A percentile compares a stretch with the other conserved stretches of the same genome.
These are phyloP conservation scores for Cubamyces lactineus DNA, from an alignment of 768 basidiomycete genomes.

Conservation along the genomic window DNA sequence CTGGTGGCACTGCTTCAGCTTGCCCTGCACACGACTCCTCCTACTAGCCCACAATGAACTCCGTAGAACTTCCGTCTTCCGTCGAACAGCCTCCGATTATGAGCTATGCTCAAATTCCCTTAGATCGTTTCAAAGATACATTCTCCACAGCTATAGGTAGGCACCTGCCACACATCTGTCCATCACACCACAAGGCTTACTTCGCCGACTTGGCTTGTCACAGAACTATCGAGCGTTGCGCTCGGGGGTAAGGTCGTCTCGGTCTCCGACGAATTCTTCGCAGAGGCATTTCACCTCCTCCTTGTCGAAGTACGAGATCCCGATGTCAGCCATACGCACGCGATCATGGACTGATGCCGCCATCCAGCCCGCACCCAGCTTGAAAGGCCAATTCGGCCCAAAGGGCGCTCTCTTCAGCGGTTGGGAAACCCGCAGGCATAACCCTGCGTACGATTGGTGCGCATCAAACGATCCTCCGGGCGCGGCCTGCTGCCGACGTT, in stretches of 20 bases:
- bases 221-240: constrained; percentile 88
- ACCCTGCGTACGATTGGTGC: constrained; percentile 87
- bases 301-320: constrained; percentile 66
- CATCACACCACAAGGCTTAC: background rate
- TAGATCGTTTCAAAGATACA: constrained; percentile 49
- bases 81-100: constrained; percentile 33
- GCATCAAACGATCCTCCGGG: constrained; percentile 14
- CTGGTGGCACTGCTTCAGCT: background rate
- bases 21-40: background rate
- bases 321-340: background rate
- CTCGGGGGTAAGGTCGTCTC: constrained; percentile 75
- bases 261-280: constrained; percentile 97
- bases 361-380: constrained; percentile 74
- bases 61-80: background rate
- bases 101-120: constrained; percentile 47
- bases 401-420: constrained; percentile 94
- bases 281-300: constrained; percentile 80
- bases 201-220: background rate
- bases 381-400: constrained; percentile 97
- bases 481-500: background rate
- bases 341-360: constrained; percentile 1
- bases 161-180: background rate
- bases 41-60: background rate
- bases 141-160: constrained; percentile 59
- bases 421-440: constrained; percentile 94